Evolutionary conservation across 1,284 basidiomycete genomes (phyloP).

Genomic region (Cryptococcus sp.): DNA sequence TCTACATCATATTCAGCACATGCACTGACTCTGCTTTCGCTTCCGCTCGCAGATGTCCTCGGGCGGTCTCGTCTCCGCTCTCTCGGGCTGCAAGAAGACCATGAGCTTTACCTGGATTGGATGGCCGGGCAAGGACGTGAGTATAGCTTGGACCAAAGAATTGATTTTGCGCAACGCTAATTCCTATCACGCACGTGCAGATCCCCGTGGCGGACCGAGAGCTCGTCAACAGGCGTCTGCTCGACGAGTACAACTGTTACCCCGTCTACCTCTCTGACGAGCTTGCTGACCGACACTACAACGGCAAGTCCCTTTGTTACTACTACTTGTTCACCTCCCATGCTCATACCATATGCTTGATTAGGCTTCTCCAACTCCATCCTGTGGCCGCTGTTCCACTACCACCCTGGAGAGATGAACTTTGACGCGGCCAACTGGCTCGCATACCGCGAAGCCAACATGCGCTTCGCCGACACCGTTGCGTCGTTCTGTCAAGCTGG

Average conservation of each 20-base stretch:
- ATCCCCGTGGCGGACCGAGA: constrained; percentile 85
- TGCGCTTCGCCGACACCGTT: constrained; percentile 89
- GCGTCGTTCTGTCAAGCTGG: constrained; percentile 73
- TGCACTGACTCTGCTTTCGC: background rate
- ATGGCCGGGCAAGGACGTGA: constrained; percentile 61
- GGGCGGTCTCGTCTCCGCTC: constrained; percentile 89
- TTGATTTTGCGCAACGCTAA: background rate
- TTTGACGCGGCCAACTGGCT: constrained; percentile 99
- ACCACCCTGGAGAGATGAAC: constrained; percentile 98
- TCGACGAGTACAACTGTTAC: constrained; percentile 94
- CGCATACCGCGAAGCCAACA: constrained; percentile 95
- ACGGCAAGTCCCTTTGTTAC: constrained; percentile 58
- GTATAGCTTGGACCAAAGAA: constrained; percentile 12
- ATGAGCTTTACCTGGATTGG: constrained; percentile 96
- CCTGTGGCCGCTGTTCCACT: constrained; percentile 99
- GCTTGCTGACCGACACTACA: constrained; percentile 96
- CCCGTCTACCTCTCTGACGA: constrained; percentile 98
- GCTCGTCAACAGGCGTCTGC: constrained; percentile 80
- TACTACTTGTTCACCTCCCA: background rate
- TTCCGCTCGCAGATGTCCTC: constrained; percentile 69
- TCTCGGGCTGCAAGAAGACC: constrained; percentile 93
- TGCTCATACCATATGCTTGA: too few species aligned
- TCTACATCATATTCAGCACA: background rate
- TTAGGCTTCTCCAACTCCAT: constrained; percentile 92
- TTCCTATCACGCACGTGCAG: constrained; percentile 51